Base-by-base conservation (phyloP, 495 filamentous ascomycete genomes). In the Articulospora tetracladia region DNA sequence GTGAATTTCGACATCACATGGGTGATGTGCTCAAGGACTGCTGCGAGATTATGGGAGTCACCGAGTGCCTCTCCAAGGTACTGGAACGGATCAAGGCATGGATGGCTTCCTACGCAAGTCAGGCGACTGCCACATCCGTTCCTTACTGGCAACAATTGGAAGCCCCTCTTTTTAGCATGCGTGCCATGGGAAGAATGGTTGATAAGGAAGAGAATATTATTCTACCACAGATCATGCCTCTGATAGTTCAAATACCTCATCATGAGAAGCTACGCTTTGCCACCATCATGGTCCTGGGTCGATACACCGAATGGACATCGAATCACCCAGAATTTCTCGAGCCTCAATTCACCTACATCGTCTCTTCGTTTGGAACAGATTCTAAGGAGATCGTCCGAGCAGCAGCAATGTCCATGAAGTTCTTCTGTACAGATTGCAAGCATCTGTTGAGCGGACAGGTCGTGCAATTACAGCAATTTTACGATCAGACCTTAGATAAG, bases 141-240 rank as follows among this genome's bases (percentile, higher is more conserved):
- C 91, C 92, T 3, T 86, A 96, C 59, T 99, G 94, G 94, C 94
- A 98, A 73, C 85, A 92, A 66, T 79, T 99, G 11, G 94, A 99
- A 72, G 92, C 95, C 4, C 93, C 94, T 2, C 79, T 99, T 13
- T 99, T 99, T 71, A 90, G 89, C 60, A 85, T 99, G 79, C 84
- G 94, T 54, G 94, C 94, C 0, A 96, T 99, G 92, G 94, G 94
- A 10, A 88, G 92, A 46, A 97, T 97, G 92, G 93, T 99, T 17
- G 87, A 93, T 15, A 82, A 85, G 34, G 87, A 95, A 53, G 94
- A 99, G 69, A 88, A 80, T 61, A 84, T 86, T 24, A 85, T 99
- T 56, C 77, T 99, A 12, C 88, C 90, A 1, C 88, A 93, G 66
- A 86, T 98, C 12, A 95, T 99, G 71, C 91, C 90, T 8, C 76